Evolutionary conservation across 768 basidiomycete genomes (phyloP), one percentile per base, ranked within the genome.

Genomic region (Hemileccinum rubropunctum): DNA sequence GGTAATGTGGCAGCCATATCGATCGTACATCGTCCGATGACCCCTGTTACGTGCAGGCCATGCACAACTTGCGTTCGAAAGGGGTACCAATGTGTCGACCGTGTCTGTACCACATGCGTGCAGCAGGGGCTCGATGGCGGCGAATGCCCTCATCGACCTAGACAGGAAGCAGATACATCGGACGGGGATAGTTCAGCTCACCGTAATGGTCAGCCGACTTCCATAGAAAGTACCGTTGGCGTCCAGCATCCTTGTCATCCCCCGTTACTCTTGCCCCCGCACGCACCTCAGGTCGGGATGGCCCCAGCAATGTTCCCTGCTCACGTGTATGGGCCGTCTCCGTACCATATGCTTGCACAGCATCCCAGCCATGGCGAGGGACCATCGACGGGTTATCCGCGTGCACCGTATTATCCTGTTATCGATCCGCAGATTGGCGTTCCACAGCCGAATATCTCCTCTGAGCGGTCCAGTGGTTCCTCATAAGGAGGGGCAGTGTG

Each of bases 81-180:
- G 63, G 72, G 76, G 20, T 75, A 73, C 50, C 73, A 80, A 46
- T 82, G 81, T 52, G 52, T 79, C 47, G 77, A 81, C 51, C 74
- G 75, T 38, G 70, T 73, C 37, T 80, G 79, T 58, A 60, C 69
- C 46, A 47, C 65, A 28, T 81, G 80, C 58, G 60, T 63, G 15
- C 70, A 71, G 37, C 77, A 73, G 51, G 79, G 78, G 6, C 58
- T 67, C 45, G 70, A 69, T 42, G 66, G 70, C 20, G 75, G 70
- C 20, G 75, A 79, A 52, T 81, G 79, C 49, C 70, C 66, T 15
- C 78, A 81, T 58, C 72, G 64, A 48, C 21, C 45, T 42, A 57
- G 36, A 17, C 49, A 43, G 38, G 65, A 65, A 41, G 39, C 41
- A 20, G 64, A 65, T 45, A 26, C 34, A 26, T 66, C 66, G 20